A percentile compares a stretch with the other conserved stretches of the same genome.
Conservation (phyloP, 1,139 yeast species). For the Yamadazyma pseudoaaseri region DNA sequence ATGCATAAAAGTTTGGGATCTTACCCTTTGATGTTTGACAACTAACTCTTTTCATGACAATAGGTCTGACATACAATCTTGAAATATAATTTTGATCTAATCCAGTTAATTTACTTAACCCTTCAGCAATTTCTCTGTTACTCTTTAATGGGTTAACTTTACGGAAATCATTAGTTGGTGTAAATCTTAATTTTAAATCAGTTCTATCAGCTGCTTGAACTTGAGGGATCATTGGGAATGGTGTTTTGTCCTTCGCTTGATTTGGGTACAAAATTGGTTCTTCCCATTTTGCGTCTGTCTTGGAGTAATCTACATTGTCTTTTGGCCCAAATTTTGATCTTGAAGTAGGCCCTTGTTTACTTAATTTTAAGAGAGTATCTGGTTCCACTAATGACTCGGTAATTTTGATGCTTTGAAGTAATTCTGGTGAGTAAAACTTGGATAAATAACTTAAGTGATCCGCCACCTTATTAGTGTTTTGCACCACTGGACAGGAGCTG, state of each 20-base stretch:
- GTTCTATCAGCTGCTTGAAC: slow-evolving; percentile 40
- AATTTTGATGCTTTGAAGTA: slow-evolving; percentile 74
- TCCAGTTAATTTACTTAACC: slow-evolving; percentile 71
- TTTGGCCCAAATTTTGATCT: slow-evolving; percentile 35
- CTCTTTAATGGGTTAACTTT: slow-evolving; percentile 17
- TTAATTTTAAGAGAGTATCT: slow-evolving; percentile 42
- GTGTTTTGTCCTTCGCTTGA: slow-evolving; percentile 38
- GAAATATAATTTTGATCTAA: slow-evolving; percentile 65
- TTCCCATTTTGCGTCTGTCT: slow-evolving; percentile 43
- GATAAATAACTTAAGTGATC: slow-evolving; percentile 60
- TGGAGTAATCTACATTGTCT: slow-evolving; percentile 26
- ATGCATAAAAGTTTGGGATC: slow-evolving; percentile 76
- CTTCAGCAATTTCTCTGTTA: slow-evolving; percentile 45
- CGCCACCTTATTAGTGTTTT: slow-evolving; percentile 12
- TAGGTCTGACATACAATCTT: slow-evolving; percentile 62
- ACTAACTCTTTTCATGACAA: slow-evolving; percentile 77
- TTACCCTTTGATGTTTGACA: slow-evolving; percentile 96
- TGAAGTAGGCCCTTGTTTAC: slow-evolving; percentile 30
- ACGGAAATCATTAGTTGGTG: slow-evolving; percentile 18
- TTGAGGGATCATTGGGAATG: slow-evolving; percentile 45
- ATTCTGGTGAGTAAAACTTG: slow-evolving; percentile 72
- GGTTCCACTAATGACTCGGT: slow-evolving; percentile 79
- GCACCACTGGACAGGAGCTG: not conserved
- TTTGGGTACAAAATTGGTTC: slow-evolving; percentile 49
- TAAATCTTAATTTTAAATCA: slow-evolving; percentile 39